A percentile compares a stretch with the other conserved stretches of the same genome.
Conservation (phyloP, 176 grass and related monocot species). For the Musa schizocarpa region DNA sequence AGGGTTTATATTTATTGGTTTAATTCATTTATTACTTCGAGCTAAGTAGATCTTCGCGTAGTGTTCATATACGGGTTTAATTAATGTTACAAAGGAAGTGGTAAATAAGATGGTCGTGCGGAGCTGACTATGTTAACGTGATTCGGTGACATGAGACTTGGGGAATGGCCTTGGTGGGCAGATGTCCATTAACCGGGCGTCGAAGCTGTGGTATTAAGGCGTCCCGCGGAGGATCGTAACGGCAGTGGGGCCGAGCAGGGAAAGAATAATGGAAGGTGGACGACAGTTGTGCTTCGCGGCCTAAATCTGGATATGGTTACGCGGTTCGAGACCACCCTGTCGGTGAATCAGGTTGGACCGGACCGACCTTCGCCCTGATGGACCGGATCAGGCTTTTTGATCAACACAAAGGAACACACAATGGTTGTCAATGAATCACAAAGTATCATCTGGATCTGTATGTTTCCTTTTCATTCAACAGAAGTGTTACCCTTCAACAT, state of each 20-base stretch:
- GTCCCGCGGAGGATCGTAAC: not conserved
- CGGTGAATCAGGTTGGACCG: not conserved
- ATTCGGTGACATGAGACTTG: not conserved
- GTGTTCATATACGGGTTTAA: not conserved
- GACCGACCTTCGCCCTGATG: not conserved
- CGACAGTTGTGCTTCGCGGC: slow-evolving; percentile 3
- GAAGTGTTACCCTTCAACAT: not conserved
- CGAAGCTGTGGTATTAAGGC: not conserved
- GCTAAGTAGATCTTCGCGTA: not conserved
- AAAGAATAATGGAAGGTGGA: not conserved
- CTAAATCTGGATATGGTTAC: not conserved
- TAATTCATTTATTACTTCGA: not conserved
- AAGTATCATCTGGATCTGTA: not conserved
- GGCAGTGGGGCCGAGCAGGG: not conserved
- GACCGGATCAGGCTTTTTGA: not conserved
- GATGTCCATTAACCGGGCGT: not conserved
- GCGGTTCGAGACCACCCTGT: not conserved
- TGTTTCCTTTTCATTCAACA: not conserved
- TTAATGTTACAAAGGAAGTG: no score
- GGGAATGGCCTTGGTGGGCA: not conserved
- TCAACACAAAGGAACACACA: not conserved
- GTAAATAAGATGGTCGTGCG: not conserved
- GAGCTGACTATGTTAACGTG: not conserved
- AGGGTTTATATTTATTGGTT: not conserved
- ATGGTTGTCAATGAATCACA: not conserved